These are phyloP conservation scores for Metarhizium anisopliae DNA, from an alignment of 2,329 filamentous ascomycete species.

Conservation along the genomic window DNA sequence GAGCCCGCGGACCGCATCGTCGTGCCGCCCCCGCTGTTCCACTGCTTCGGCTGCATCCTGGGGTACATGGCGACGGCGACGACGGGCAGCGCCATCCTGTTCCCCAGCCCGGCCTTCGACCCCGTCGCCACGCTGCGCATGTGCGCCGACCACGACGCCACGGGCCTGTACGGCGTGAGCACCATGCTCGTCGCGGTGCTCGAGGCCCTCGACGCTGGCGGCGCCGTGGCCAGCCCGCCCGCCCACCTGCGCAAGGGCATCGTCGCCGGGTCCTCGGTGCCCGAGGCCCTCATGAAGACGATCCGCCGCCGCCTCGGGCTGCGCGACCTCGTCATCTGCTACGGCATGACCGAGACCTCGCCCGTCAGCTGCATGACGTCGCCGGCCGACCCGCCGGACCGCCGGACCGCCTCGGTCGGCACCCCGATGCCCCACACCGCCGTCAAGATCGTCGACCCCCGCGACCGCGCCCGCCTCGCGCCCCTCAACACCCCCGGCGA, in stretches of 20 bases:
- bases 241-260: constrained; percentile 71
- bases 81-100: constrained; percentile 67
- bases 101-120: constrained; percentile 82
- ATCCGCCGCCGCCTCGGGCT: constrained; percentile 69
- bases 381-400: constrained; percentile 63
- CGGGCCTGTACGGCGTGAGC: constrained; percentile 74
- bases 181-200: constrained; percentile 93
- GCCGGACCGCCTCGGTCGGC: constrained; percentile 69
- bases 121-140: constrained; percentile 59
- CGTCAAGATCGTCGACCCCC: constrained; percentile 65
- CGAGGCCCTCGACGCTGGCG: constrained; percentile 54
- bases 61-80: constrained; percentile 97
- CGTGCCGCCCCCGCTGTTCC: constrained; percentile 78
- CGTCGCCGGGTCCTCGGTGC: constrained; percentile 78
- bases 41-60: constrained; percentile 84
- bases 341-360: constrained; percentile 89
- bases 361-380: constrained; percentile 76
- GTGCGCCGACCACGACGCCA: constrained; percentile 43
- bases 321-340: constrained; percentile 81
- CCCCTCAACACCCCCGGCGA: constrained; percentile 64
- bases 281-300: constrained; percentile 68
- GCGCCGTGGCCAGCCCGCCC: constrained; percentile 14
- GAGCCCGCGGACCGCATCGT: constrained; percentile 66
- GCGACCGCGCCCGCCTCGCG: constrained; percentile 49
- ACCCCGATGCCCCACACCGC: constrained; percentile 73